phyloP scores from a whole-genome alignment of 306 rosid genomes.

The Datisca glomerata region DNA sequence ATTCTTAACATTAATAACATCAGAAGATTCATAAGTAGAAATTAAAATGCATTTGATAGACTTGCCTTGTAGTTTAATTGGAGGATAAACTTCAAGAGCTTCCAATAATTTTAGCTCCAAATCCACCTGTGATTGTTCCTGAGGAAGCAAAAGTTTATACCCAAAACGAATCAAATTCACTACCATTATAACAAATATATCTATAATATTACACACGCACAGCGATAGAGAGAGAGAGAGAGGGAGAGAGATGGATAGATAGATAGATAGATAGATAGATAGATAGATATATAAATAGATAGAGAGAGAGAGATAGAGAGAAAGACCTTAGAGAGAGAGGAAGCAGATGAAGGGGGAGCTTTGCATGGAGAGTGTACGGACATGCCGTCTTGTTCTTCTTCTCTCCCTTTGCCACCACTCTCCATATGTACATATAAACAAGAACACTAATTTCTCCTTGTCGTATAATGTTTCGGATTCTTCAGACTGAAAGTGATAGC shows the following conservation, averaged over 20 bases:
- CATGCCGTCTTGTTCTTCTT: conserved; percentile 91
- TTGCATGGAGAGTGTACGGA: conserved; percentile 98
- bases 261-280: too few species aligned
- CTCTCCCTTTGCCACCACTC: conserved; percentile 59
- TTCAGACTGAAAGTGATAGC: conserved; percentile 8
- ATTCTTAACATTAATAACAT: too few species aligned
- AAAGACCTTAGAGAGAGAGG: conserved; percentile 76
- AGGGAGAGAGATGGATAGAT: too few species aligned
- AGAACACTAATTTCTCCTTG: background rate
- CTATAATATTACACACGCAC: too few species aligned
- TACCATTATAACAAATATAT: background rate
- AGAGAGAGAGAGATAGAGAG: conserved; percentile 17
- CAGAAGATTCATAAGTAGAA: background rate
- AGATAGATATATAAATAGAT: too few species aligned
- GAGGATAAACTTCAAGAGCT: conserved; percentile 82
- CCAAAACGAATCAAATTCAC: background rate
- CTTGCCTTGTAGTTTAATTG: conserved; percentile 56
- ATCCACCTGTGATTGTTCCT: conserved; percentile 81
- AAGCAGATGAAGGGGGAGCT: conserved; percentile 91
- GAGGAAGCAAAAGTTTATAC: conserved; percentile 14
- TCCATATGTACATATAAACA: conserved; percentile 19
- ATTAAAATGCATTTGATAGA: background rate
- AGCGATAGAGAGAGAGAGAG: conserved; percentile 14
- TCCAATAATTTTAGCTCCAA: conserved; percentile 72
- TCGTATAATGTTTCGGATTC: background rate